These are phyloP conservation scores for Tetraselmis striata DNA, from an alignment of 139 green algal genomes.

Conservation along the genomic window DNA sequence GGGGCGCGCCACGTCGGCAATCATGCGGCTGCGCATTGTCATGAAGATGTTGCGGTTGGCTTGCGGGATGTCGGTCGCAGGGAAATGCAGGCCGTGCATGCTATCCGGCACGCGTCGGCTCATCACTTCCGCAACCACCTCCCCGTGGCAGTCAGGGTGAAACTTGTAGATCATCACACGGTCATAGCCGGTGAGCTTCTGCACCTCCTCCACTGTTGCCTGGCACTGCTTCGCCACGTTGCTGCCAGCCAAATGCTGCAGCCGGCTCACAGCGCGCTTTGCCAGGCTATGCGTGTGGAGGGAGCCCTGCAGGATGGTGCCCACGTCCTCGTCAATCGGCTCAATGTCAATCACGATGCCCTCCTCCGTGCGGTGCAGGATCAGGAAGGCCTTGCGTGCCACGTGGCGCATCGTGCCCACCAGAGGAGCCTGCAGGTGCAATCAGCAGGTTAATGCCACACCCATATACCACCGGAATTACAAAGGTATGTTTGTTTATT, in stretches of 20 bases:
- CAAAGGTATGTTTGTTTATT: too few relatives aligned
- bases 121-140: conserved; percentile 30
- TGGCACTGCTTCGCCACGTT: conserved; percentile 7
- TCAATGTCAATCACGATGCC: background rate
- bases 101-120: conserved; percentile 13
- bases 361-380: background rate
- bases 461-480: too few relatives aligned
- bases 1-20: conserved; percentile 18
- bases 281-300: background rate
- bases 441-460: too few relatives aligned
- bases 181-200: conserved; percentile 32
- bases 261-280: background rate
- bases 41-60: background rate
- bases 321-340: background rate
- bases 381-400: background rate
- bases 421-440: background rate
- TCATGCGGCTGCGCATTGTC: background rate
- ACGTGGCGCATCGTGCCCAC: background rate
- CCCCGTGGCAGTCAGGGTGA: conserved; percentile 34
- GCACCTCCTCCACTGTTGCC: conserved; percentile 22
- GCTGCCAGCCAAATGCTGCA: background rate
- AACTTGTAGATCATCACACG: conserved; percentile 41
- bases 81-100: conserved; percentile 40
- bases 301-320: background rate
- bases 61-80: conserved; percentile 36